A percentile compares a stretch with the other conserved stretches of the same genome.
phyloP scores from a whole-genome alignment of 805 yeast genomes.

The Ogataea dorogensis region DNA sequence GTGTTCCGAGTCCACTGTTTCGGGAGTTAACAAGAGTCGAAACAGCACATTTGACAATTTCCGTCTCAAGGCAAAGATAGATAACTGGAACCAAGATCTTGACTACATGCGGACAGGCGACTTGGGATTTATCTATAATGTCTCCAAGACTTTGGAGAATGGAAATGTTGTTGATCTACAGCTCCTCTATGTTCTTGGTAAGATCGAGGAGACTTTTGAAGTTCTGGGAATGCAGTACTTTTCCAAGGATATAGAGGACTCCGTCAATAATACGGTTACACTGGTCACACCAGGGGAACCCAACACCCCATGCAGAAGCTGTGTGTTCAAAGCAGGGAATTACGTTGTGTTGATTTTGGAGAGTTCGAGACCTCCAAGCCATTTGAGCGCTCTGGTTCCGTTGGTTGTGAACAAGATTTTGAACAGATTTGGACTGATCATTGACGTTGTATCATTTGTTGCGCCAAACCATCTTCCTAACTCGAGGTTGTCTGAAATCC shows the following conservation, averaged over 20 bases:
- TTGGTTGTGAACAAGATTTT: constrained; percentile 75
- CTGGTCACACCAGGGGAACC: background rate
- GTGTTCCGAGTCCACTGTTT: constrained; percentile 78
- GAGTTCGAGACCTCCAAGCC: constrained; percentile 41
- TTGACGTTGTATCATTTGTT: constrained; percentile 83
- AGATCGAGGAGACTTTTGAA: constrained; percentile 84
- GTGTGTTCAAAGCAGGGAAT: constrained; percentile 80
- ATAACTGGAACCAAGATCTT: constrained; percentile 59
- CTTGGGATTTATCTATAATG: constrained; percentile 84
- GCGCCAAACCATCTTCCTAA: constrained; percentile 60
- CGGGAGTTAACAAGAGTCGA: constrained; percentile 41
- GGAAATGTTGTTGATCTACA: constrained; percentile 49
- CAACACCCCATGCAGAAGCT: constrained; percentile 22
- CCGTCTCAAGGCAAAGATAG: constrained; percentile 64
- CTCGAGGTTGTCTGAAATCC: constrained; percentile 73
- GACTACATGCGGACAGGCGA: constrained; percentile 88
- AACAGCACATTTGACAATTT: constrained; percentile 41
- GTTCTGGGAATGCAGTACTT: constrained; percentile 89
- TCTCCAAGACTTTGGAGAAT: constrained; percentile 39
- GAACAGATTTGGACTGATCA: constrained; percentile 74
- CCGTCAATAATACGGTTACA: constrained; percentile 46
- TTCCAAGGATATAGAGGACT: constrained; percentile 75
- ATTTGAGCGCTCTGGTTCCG: constrained; percentile 75
- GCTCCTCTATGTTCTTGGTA: constrained; percentile 80
- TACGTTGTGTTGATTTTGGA: constrained; percentile 76